These are phyloP conservation scores for Trametopsis cervina DNA, from an alignment of 768 basidiomycete genomes.

Conservation along the genomic window DNA sequence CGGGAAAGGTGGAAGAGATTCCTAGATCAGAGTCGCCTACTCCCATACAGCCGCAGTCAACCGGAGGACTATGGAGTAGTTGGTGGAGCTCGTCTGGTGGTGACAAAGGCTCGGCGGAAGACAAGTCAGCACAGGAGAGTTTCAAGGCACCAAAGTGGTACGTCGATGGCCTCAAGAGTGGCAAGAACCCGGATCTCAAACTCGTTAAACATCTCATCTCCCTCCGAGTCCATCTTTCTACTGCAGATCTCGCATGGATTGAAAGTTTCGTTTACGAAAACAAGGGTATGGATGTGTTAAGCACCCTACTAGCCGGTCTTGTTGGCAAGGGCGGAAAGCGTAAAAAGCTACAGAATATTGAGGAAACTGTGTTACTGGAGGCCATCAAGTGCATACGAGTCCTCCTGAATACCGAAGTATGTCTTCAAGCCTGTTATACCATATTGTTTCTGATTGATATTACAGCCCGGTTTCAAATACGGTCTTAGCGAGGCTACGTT, in stretches of 20 bases:
- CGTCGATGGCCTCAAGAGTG: slow-evolving; percentile 50
- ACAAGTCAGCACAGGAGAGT: slow-evolving; percentile 29
- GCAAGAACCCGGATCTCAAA: slow-evolving; percentile 48
- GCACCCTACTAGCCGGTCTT: slow-evolving; percentile 47
- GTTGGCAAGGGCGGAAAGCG: slow-evolving; percentile 65
- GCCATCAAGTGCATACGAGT: slow-evolving; percentile 74
- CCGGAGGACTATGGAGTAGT: slow-evolving; percentile 68
- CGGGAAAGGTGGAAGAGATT: slow-evolving; percentile 1
- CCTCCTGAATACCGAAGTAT: slow-evolving; percentile 79
- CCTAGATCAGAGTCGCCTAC: slow-evolving; percentile 8
- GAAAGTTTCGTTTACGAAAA: slow-evolving; percentile 64
- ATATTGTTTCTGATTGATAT: slow-evolving; percentile 7
- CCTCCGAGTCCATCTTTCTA: slow-evolving; percentile 80
- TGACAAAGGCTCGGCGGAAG: slow-evolving; percentile 28
- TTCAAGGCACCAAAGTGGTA: slow-evolving; percentile 52
- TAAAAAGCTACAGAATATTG: slow-evolving; percentile 53
- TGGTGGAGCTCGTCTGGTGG: slow-evolving; percentile 74
- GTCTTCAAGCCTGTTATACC: slow-evolving; percentile 18
- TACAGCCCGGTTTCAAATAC: slow-evolving; percentile 63
- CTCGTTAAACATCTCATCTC: slow-evolving; percentile 75
- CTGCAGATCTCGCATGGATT: slow-evolving; percentile 73
- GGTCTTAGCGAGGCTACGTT: slow-evolving; percentile 58
- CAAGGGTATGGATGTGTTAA: slow-evolving; percentile 61
- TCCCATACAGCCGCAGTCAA: slow-evolving; percentile 54
- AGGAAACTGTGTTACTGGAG: slow-evolving; percentile 64